phyloP scores from a whole-genome alignment of 768 basidiomycete species.

The Boletellus ananas region DNA sequence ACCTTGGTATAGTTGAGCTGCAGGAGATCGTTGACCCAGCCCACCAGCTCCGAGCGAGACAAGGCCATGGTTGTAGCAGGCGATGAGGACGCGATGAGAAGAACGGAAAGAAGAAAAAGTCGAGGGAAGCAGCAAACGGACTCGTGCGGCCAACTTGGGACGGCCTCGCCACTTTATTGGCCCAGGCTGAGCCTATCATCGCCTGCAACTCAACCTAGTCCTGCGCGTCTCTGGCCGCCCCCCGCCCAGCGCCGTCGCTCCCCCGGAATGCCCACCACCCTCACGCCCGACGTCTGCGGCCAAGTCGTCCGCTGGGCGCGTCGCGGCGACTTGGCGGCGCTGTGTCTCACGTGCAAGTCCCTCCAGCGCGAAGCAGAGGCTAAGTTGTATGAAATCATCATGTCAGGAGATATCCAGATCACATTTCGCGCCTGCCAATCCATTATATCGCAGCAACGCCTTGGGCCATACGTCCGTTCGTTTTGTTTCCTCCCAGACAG shows the following conservation, averaged over 20 bases:
- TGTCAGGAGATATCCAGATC: constrained; percentile 35
- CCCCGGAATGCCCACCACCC: constrained; percentile 12
- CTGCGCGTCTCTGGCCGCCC: no score
- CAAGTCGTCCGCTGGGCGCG: constrained; percentile 38
- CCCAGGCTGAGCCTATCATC: not conserved
- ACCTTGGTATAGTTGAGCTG: constrained; percentile 89
- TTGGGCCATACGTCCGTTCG: constrained; percentile 41
- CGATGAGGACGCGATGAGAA: constrained; percentile 6
- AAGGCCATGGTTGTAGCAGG: constrained; percentile 41
- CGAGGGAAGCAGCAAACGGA: no score
- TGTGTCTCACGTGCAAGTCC: constrained; percentile 44
- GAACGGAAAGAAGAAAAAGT: constrained; percentile 6
- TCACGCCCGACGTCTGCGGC: constrained; percentile 43
- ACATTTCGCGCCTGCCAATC: constrained; percentile 38
- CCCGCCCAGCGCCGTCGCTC: not conserved
- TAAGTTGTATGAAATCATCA: constrained; percentile 41
- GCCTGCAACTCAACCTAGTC: not conserved
- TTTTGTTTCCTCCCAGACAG: constrained; percentile 40
- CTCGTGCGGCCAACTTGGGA: not conserved
- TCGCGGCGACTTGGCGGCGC: constrained; percentile 37
- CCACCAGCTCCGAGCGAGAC: constrained; percentile 82
- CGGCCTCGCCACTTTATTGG: constrained; percentile 7
- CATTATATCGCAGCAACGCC: constrained; percentile 32
- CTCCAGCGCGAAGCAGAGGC: constrained; percentile 48
- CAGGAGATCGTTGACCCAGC: constrained; percentile 93